A percentile compares a stretch with the other conserved stretches of the same genome.
Conservation (phyloP, 306 rosid genomes). For the Quercus wislizeni region DNA sequence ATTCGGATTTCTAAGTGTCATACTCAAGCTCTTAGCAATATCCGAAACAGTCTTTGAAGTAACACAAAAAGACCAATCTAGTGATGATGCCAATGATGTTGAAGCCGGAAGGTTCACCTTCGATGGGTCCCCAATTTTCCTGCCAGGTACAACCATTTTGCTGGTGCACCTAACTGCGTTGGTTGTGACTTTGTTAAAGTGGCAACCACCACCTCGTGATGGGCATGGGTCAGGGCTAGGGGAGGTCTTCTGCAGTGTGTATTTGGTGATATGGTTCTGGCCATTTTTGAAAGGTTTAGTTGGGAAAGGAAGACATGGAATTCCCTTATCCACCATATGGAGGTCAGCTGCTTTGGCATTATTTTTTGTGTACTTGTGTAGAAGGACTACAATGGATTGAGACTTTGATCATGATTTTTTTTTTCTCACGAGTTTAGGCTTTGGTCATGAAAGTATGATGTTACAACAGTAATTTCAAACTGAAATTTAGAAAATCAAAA, state of each 20-base stretch:
- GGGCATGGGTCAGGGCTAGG: constrained; percentile 36
- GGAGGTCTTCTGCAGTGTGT: constrained; percentile 43
- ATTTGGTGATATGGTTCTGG: constrained; percentile 45
- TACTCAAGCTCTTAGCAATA: constrained; percentile 40
- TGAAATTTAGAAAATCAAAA: too few relatives aligned
- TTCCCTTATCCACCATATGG: constrained; percentile 44
- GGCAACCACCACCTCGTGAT: constrained; percentile 5
- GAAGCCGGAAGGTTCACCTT: constrained; percentile 45
- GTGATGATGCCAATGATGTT: not conserved
- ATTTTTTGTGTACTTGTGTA: constrained; percentile 39
- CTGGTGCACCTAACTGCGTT: constrained; percentile 44
- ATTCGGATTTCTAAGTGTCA: constrained; percentile 33
- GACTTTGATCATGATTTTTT: not conserved
- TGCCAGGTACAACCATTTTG: constrained; percentile 60
- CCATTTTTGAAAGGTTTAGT: constrained; percentile 62
- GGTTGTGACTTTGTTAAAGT: constrained; percentile 25
- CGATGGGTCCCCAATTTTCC: constrained; percentile 45
- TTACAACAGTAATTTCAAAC: too few relatives aligned
- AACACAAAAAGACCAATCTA: constrained; percentile 47
- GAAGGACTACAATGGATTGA: not conserved
- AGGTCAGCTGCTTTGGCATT: constrained; percentile 41
- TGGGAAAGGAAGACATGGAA: constrained; percentile 51
- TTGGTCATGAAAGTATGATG: too few relatives aligned
- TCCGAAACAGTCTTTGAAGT: constrained; percentile 49
- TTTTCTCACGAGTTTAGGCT: not conserved